Evolutionary conservation across 2,329 filamentous ascomycete species (phyloP).

Genomic region (Aspergillus luchuensis): DNA sequence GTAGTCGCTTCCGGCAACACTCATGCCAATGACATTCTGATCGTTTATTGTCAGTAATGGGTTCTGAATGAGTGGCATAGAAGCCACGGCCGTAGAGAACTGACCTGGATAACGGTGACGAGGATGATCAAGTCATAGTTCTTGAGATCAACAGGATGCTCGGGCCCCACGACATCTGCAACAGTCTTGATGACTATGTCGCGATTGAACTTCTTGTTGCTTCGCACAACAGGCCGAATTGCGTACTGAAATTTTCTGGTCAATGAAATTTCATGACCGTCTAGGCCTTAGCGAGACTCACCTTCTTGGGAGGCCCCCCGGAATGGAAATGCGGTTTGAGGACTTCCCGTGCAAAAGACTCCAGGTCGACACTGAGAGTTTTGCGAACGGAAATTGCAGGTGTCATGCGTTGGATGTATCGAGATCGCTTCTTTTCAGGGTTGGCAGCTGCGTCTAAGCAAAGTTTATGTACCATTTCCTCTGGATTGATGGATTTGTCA

Average conservation of each 20-base stretch:
- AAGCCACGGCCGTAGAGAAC: constrained; percentile 21
- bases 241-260: constrained; percentile 53
- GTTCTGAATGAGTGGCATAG: not conserved
- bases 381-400: constrained; percentile 61
- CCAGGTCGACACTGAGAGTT: constrained; percentile 59
- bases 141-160: constrained; percentile 62
- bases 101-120: constrained; percentile 64
- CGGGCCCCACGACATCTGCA: constrained; percentile 58
- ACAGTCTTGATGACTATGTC: constrained; percentile 63
- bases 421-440: constrained; percentile 55
- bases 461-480: constrained; percentile 60
- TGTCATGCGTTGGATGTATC: constrained; percentile 62
- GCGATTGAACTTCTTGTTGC: constrained; percentile 59
- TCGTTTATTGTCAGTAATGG: constrained; percentile 21
- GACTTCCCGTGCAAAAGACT: constrained; percentile 58
- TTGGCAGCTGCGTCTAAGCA: constrained; percentile 58
- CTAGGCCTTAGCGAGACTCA: constrained; percentile 34
- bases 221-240: constrained; percentile 62
- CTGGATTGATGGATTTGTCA: constrained; percentile 59
- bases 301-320: constrained; percentile 55
- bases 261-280: not conserved
- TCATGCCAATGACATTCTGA: constrained; percentile 66
- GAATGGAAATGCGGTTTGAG: constrained; percentile 62
- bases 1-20: constrained; percentile 61
- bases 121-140: constrained; percentile 63